Evolutionary conservation across 768 basidiomycete species (phyloP).

Genomic region (Omphalotus guepiniiformis): DNA sequence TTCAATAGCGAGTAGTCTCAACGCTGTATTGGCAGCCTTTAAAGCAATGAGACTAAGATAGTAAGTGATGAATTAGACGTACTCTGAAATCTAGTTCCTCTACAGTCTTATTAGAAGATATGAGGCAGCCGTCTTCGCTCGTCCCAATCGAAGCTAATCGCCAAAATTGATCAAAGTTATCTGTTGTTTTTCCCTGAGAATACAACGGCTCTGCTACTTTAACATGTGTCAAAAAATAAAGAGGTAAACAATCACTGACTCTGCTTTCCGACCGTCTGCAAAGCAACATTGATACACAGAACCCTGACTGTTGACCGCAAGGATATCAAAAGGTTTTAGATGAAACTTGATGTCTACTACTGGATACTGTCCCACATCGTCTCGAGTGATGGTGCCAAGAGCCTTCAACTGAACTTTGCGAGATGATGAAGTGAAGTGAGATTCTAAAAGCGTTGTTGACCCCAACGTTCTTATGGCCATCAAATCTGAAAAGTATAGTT

Average conservation of each 20-base stretch:
- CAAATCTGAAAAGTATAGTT: constrained; percentile 14
- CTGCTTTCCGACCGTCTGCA: constrained; percentile 27
- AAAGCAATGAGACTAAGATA: constrained; percentile 1
- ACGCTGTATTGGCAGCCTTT: constrained; percentile 25
- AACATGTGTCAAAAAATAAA: constrained; percentile 1
- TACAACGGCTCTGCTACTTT: constrained; percentile 19
- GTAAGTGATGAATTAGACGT: constrained; percentile 19
- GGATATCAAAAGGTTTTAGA: constrained; percentile 24
- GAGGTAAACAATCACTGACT: constrained; percentile 32
- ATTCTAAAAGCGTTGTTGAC: constrained; percentile 35
- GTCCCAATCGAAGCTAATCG: constrained; percentile 37
- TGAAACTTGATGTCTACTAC: constrained; percentile 46
- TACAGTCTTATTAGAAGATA: constrained; percentile 43
- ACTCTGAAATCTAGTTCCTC: constrained; percentile 56
- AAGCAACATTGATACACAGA: constrained; percentile 43
- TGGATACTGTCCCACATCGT: constrained; percentile 35
- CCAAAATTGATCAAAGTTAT: constrained; percentile 44
- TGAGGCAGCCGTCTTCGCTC: constrained; percentile 32
- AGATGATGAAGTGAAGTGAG: constrained; percentile 16
- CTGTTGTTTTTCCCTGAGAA: constrained; percentile 5
- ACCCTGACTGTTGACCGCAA: constrained; percentile 49
- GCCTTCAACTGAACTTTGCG: constrained; percentile 21
- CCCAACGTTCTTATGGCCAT: constrained; percentile 31
- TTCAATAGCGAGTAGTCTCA: constrained; percentile 31
- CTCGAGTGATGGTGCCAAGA: constrained; percentile 33